Evolutionary conservation across 768 basidiomycete genomes (phyloP), one percentile per base, ranked within the genome.

Genomic region (Boletus rufocinnamomeus): DNA sequence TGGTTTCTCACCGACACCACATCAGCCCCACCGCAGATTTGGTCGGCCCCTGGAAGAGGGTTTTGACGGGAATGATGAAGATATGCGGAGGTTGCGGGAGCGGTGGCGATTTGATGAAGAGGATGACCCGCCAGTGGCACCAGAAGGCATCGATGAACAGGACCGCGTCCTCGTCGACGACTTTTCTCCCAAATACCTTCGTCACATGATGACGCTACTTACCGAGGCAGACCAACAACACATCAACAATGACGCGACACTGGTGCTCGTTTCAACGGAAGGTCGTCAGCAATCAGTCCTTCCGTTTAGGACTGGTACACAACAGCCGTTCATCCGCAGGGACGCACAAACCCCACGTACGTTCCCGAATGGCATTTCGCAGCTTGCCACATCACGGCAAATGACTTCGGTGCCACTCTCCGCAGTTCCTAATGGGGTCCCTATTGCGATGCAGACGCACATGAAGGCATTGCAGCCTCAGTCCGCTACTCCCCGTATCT

Each of bases 141-240:
- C 83, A 4, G 79, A 81, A 48, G 86, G 87, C 13, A 58, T 80
- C 6, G 89, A 91, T 17, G 90, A 91, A 66, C 82, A 86, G 49
- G 83, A 87, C 56, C 79, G 90, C 9, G 70, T 81, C 0, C 72
- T 92, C n/a, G 69, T 91, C 9, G 89, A 93, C 62, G 91, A 92
- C 58, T 89, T 80, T 61, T 80, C 84, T 48, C 69, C 82, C 7
- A 79, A 81, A 84, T 82, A 84, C 66, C 65, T 89, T 57, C 76
- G 78, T 43, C 78, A 83, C 43, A 71, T 78, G 47, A 84, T 86
- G 80, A 77, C 80, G 0, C 74, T 89, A 1, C 76, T 88, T 44
- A 74, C 73, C 1, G 88, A 88, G 28, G 57, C 72, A 9, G 88
- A 90, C 56, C 70, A 82, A 49, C 71, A 76, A n/a, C 66, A 68